Evolutionary conservation across 495 filamentous ascomycete genomes (phyloP).

Genomic region (Podospora bellae-mahoneyi): DNA sequence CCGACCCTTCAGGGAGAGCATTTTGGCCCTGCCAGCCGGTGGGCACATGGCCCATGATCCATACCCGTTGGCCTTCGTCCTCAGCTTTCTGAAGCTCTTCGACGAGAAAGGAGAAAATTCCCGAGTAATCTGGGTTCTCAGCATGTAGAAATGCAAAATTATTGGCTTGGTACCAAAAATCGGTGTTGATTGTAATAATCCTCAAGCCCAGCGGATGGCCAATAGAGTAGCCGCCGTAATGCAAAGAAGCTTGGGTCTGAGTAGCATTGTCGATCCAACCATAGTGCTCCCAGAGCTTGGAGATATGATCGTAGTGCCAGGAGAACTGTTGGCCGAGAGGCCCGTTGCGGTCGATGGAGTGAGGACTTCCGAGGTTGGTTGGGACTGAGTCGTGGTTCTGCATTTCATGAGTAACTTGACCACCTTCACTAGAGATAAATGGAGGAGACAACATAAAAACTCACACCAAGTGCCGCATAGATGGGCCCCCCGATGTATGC

Average conservation of each 20-base stretch:
- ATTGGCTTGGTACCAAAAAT: conserved; percentile 52
- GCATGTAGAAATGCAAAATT: conserved; percentile 47
- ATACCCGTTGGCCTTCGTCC: conserved; percentile 49
- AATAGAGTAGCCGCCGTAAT: conserved; percentile 53
- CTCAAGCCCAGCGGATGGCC: conserved; percentile 48
- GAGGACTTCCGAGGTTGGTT: conserved; percentile 47
- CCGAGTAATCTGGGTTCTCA: conserved; percentile 49
- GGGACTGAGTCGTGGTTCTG: conserved; percentile 58
- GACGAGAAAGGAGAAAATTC: conserved; percentile 50
- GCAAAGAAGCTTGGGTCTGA: conserved; percentile 42
- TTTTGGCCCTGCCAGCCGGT: conserved; percentile 52
- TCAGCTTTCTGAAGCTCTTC: conserved; percentile 52
- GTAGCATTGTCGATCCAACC: conserved; percentile 47
- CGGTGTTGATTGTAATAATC: conserved; percentile 53
- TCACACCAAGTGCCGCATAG: conserved; percentile 43
- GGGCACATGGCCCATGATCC: conserved; percentile 55
- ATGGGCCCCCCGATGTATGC: conserved; percentile 54
- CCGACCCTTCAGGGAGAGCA: conserved; percentile 48
- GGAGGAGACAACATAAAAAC: not conserved
- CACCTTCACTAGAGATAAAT: not conserved
- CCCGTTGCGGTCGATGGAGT: conserved; percentile 45
- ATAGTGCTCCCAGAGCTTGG: conserved; percentile 49
- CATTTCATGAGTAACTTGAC: not conserved
- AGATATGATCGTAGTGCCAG: conserved; percentile 56
- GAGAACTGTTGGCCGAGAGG: conserved; percentile 53